Evolutionary conservation across 2,329 filamentous ascomycete species (phyloP).

Genomic region (Talaromyces sp.): DNA sequence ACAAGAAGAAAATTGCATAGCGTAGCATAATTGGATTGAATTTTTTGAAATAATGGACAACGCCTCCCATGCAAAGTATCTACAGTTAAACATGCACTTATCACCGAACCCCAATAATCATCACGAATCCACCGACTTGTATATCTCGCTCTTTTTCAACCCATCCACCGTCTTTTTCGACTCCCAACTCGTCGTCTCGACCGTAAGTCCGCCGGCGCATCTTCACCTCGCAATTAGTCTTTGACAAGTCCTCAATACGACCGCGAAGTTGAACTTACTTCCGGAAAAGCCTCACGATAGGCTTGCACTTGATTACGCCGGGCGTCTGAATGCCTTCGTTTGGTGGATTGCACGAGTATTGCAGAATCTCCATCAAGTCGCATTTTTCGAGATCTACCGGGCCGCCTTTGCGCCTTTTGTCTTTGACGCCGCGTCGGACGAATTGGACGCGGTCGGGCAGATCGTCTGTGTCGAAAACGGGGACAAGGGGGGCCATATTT

Average conservation of each 20-base stretch:
- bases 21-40: background rate
- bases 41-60: background rate
- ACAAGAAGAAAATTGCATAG: background rate
- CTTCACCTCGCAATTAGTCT: slow-evolving; percentile 17
- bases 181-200: slow-evolving; percentile 60
- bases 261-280: slow-evolving; percentile 37
- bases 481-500: slow-evolving; percentile 49
- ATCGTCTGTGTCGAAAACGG: slow-evolving; percentile 46
- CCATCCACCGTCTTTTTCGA: slow-evolving; percentile 7
- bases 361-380: slow-evolving; percentile 53
- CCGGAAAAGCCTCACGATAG: slow-evolving; percentile 54
- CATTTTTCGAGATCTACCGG: slow-evolving; percentile 50
- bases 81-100: slow-evolving; percentile 14
- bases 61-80: slow-evolving; percentile 13
- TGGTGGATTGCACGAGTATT: slow-evolving; percentile 56
- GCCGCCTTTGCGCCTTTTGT: slow-evolving; percentile 47
- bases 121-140: background rate
- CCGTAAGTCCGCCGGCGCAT: slow-evolving; percentile 49
- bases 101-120: background rate
- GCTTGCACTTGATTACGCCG: slow-evolving; percentile 47
- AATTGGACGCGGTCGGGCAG: slow-evolving; percentile 49
- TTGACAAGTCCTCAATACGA: background rate
- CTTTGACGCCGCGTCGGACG: slow-evolving; percentile 36
- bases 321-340: slow-evolving; percentile 35
- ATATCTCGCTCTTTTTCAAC: background rate